Conservation (phyloP, 1,139 yeast genomes). For the Candida sojae region DNA sequence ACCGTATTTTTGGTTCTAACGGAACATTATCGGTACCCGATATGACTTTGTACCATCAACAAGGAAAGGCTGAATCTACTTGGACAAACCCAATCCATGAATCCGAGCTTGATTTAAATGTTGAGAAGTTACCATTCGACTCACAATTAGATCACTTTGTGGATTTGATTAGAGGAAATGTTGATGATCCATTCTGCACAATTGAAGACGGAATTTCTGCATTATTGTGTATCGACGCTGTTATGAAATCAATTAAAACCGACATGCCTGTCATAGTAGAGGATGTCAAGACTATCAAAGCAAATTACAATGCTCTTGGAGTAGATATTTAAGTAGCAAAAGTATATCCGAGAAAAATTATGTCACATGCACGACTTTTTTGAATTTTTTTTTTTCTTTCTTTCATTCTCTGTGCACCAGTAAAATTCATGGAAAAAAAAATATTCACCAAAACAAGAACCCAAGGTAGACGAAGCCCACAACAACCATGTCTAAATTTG, state of each 20-base stretch:
- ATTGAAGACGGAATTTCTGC: conserved; percentile 44
- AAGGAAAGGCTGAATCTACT: conserved; percentile 15
- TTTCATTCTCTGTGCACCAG: conserved; percentile 3
- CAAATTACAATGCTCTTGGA: conserved; percentile 22
- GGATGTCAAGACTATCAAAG: conserved; percentile 24
- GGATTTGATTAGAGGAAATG: conserved; percentile 31
- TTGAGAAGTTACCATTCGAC: conserved; percentile 34
- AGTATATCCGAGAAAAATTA: conserved; percentile 2
- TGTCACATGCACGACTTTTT: neutral
- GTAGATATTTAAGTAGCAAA: neutral
- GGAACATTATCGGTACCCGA: conserved; percentile 47
- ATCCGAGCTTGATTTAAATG: conserved; percentile 18
- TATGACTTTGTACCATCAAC: conserved; percentile 36
- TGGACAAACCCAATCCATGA: conserved; percentile 25
- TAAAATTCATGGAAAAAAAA: conserved; percentile 7
- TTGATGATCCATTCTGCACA: conserved; percentile 31
- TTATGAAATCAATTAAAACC: conserved; percentile 34
- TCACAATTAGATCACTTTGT: conserved; percentile 33
- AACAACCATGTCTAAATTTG: conserved; percentile 53
- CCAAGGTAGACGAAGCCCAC: neutral
- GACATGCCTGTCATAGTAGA: conserved; percentile 37
- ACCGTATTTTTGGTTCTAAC: conserved; percentile 41
- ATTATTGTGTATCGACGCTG: conserved; percentile 35
- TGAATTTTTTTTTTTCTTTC: neutral
- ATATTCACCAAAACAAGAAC: neutral